Percentiles rank a stretch among this genome's conserved stretches.
Evolutionary conservation across 2,329 filamentous ascomycete species (phyloP).

Genomic region (Orbilia quercus): DNA sequence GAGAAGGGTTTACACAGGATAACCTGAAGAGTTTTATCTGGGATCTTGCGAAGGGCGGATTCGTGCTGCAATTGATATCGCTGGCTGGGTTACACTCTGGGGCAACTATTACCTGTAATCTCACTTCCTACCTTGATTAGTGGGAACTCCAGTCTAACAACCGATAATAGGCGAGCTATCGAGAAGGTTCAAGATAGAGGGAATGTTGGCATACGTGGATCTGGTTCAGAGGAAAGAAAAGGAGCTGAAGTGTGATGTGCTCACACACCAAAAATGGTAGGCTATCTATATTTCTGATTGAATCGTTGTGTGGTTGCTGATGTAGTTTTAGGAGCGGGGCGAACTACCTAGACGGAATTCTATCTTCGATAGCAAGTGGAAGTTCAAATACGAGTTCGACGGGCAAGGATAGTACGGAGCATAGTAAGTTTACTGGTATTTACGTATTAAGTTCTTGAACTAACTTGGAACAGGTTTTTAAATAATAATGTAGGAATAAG

Average conservation of each 20-base stretch:
- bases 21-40: slow-evolving; percentile 92
- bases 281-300: background rate
- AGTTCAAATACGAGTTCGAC: slow-evolving; percentile 59
- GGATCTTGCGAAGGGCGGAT: slow-evolving; percentile 92
- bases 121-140: background rate
- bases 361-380: slow-evolving; percentile 59
- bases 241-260: slow-evolving; percentile 88
- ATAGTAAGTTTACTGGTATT: slow-evolving; percentile 42
- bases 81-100: slow-evolving; percentile 75
- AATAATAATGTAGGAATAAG: background rate
- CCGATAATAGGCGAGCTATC: slow-evolving; percentile 74
- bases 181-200: slow-evolving; percentile 83
- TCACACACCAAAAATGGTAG: slow-evolving; percentile 89
- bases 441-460: slow-evolving; percentile 3
- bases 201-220: slow-evolving; percentile 98
- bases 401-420: slow-evolving; percentile 60
- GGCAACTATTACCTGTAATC: slow-evolving; percentile 69
- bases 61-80: slow-evolving; percentile 75
- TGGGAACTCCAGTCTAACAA: too few relatives aligned
- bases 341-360: slow-evolving; percentile 60
- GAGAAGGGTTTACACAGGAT: slow-evolving; percentile 85
- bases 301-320: background rate
- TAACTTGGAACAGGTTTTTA: slow-evolving; percentile 28
- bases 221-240: slow-evolving; percentile 90
- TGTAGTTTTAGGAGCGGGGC: slow-evolving; percentile 57